Percentiles rank a stretch among this genome's conserved stretches.
phyloP scores from a whole-genome alignment of 1,284 basidiomycete species.

The Malassezia globosa region DNA sequence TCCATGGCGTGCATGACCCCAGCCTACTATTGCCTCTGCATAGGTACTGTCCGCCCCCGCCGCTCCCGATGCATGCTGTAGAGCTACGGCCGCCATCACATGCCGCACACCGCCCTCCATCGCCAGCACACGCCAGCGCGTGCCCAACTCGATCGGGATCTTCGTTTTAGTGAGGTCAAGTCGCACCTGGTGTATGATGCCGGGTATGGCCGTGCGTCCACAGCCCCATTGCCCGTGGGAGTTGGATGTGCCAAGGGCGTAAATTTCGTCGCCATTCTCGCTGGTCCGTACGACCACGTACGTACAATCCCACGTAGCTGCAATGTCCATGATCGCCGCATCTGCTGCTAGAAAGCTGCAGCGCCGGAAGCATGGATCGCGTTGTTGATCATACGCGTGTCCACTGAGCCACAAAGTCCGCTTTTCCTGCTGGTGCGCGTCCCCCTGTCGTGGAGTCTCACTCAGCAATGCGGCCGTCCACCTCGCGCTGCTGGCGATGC shows the following conservation, averaged over 20 bases:
- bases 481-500: background rate
- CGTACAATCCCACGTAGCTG: constrained; percentile 12
- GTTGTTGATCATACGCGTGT: too few species aligned
- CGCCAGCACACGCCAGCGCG: constrained; percentile 1
- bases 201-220: background rate
- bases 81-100: constrained; percentile 1
- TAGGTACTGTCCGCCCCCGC: background rate
- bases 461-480: background rate
- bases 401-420: too few species aligned
- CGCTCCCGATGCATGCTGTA: background rate
- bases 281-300: constrained; percentile 1
- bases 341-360: too few species aligned
- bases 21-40: constrained; percentile 2
- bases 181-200: background rate
- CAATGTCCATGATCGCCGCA: background rate
- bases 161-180: background rate
- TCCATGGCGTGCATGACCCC: constrained; percentile 17
- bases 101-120: constrained; percentile 13
- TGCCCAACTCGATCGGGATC: background rate
- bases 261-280: constrained; percentile 1
- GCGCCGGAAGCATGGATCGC: too few species aligned
- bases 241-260: constrained; percentile 1
- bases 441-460: background rate
- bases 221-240: constrained; percentile 10
- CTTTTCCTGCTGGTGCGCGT: too few species aligned